Conservation (phyloP, 805 yeast genomes). For the Hemisphaericaspora nanyangensis region DNA sequence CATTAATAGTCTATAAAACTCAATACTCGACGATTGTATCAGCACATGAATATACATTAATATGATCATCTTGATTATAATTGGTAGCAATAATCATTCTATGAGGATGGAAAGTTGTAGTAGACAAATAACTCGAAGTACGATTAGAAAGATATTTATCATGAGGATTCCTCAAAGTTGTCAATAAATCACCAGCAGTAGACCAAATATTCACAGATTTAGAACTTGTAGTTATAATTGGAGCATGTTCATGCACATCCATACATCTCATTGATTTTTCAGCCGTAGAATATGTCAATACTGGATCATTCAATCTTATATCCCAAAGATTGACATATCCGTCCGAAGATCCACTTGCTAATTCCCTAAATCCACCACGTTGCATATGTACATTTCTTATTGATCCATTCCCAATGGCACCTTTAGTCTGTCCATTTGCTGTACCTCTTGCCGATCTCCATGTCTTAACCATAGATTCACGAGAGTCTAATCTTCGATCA, state of each 20-base stretch:
- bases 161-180: slow-evolving; percentile 54
- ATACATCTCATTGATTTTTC: slow-evolving; percentile 57
- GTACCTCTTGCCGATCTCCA: slow-evolving; percentile 52
- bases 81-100: slow-evolving; percentile 88
- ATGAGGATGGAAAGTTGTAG: slow-evolving; percentile 85
- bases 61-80: slow-evolving; percentile 71
- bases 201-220: slow-evolving; percentile 79
- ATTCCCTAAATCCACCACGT: slow-evolving; percentile 90
- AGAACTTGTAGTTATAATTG: slow-evolving; percentile 85
- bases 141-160: slow-evolving; percentile 41
- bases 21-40: slow-evolving; percentile 36
- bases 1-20: neutral
- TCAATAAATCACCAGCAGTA: slow-evolving; percentile 71
- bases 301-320: slow-evolving; percentile 70
- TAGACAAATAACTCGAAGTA: slow-evolving; percentile 54
- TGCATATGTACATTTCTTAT: slow-evolving; percentile 88
- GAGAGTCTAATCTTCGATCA: slow-evolving; percentile 79
- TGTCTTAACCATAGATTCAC: slow-evolving; percentile 79
- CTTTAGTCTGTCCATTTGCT: neutral
- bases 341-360: slow-evolving; percentile 77
- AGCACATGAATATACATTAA: slow-evolving; percentile 51
- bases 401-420: slow-evolving; percentile 31
- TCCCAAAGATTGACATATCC: slow-evolving; percentile 91
- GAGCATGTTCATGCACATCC: slow-evolving; percentile 94
- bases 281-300: slow-evolving; percentile 58